Base-by-base conservation (phyloP, 2,329 filamentous ascomycete genomes). In the Beauveria sp. region DNA sequence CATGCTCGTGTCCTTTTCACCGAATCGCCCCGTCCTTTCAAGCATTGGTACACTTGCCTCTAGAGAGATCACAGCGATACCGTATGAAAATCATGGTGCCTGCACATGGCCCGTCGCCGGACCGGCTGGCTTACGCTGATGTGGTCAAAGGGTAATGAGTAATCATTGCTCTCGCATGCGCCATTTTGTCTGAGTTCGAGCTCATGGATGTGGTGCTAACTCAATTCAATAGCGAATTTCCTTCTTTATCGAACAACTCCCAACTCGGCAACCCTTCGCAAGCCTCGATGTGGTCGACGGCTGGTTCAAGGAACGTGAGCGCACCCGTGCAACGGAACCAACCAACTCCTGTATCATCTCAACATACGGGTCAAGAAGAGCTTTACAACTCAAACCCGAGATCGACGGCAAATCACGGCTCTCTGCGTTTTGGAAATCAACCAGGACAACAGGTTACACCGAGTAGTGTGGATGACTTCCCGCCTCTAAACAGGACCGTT, bases 161-260 rank as follows among this genome's bases (percentile, higher is more conserved):
- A 55, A 3, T 5, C 30, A 14, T 62, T 53, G 38, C 49, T 57
- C 38, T 38, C 46, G 55, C 47, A 24, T 47, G 10, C 26, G 20
- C 46, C 9, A 16, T 40, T 26, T 10, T 28, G 18, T 9, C 28
- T 26, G 14, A 16, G 16, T 20, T 16, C 7, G 30, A 7, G 20
- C 26, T 51, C n/a, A 16, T 28, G 34, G 14, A 38, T 6, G 5
- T 16, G 34, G 14, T 58, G 8, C 55, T 57, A 42, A 47, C 22
- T 24, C 3, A 12, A 10, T 1, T 18, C n/a, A n/a, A n/a, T 63
- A 88, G 85, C 63, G 85, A 88, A 69, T 88, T 88, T 60, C 86
- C 86, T 9, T 86, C 85, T 24, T 73, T 88, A 66, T 86, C 84
- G 57, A 86, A 84, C 67, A 86, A 82, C 65, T 76, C 82, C 50